phyloP scores from a whole-genome alignment of 192 early-diverging fungal genomes.

The Gonapodya prolifera region DNA sequence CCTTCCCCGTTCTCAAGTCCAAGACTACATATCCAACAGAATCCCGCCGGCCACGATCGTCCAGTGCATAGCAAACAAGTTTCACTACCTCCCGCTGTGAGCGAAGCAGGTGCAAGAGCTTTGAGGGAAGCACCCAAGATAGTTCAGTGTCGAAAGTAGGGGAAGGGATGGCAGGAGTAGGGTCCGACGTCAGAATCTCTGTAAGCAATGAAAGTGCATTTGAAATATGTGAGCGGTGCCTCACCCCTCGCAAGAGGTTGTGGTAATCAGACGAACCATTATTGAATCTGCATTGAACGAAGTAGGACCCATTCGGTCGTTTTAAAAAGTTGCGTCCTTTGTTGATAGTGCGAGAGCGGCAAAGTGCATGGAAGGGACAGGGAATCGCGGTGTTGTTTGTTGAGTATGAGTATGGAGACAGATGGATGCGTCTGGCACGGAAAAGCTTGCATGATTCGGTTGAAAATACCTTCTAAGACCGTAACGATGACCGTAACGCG shows the following conservation, averaged over 20 bases:
- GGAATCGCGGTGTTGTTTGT: background rate
- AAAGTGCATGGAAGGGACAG: background rate
- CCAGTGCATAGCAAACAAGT: slow-evolving; percentile 26
- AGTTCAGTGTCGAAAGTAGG: slow-evolving; percentile 48
- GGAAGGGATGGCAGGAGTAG: slow-evolving; percentile 16
- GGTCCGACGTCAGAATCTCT: slow-evolving; percentile 44
- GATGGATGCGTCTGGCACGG: too few species aligned
- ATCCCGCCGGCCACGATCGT: slow-evolving; percentile 16
- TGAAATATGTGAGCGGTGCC: background rate
- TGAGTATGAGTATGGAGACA: background rate
- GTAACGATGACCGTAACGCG: background rate
- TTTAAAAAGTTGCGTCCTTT: background rate
- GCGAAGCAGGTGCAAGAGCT: slow-evolving; percentile 23
- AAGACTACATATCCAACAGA: slow-evolving; percentile 40
- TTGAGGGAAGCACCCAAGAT: slow-evolving; percentile 34
- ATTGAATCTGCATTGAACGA: slow-evolving; percentile 51
- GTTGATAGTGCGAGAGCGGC: background rate
- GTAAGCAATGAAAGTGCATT: background rate
- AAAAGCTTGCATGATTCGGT: background rate
- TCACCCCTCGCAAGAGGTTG: background rate
- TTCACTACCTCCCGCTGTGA: slow-evolving; percentile 36
- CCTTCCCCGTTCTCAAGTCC: slow-evolving; percentile 30
- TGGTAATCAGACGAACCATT: slow-evolving; percentile 6
- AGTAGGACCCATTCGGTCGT: slow-evolving; percentile 7
- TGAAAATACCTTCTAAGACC: background rate